Percentiles rank a stretch among this genome's conserved stretches.
These are phyloP conservation scores for Insectozyma bohioensis DNA, from an alignment of 1,139 yeast genomes.

Conservation along the genomic window DNA sequence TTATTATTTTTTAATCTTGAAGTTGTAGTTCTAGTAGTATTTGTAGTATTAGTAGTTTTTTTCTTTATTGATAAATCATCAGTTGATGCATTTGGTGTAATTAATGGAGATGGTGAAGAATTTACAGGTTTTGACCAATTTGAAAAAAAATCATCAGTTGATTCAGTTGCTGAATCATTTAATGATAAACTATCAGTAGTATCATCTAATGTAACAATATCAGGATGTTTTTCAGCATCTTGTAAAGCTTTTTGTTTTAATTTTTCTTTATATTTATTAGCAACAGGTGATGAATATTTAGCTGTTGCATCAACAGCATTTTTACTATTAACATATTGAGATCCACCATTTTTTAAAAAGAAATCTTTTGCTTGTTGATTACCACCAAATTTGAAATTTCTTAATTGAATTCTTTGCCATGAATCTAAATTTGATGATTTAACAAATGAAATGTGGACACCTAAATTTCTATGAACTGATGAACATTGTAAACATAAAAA, in stretches of 20 bases:
- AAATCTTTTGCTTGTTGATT: constrained; percentile 83
- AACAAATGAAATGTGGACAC: constrained; percentile 58
- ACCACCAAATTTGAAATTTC: constrained; percentile 92
- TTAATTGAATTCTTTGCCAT: constrained; percentile 86
- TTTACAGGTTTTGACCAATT: constrained; percentile 81
- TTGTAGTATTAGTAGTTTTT: constrained; percentile 23
- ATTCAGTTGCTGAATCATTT: constrained; percentile 33
- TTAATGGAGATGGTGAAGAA: constrained; percentile 54
- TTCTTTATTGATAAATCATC: constrained; percentile 30
- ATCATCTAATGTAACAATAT: constrained; percentile 61
- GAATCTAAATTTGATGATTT: constrained; percentile 86
- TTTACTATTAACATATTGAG: constrained; percentile 51
- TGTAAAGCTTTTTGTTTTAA: constrained; percentile 64
- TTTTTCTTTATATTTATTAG: constrained; percentile 75
- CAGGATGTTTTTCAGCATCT: constrained; percentile 72
- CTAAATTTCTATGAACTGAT: constrained; percentile 50
- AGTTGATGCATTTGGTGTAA: constrained; percentile 46
- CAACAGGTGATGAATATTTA: constrained; percentile 80
- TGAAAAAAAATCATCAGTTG: constrained; percentile 84
- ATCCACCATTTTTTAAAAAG: constrained; percentile 81
- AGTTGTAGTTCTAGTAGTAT: constrained; percentile 17
- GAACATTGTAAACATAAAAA: constrained; percentile 50
- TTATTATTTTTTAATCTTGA: constrained; percentile 20
- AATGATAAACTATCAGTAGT: constrained; percentile 37
- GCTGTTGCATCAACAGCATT: constrained; percentile 62